Evolutionary conservation across 352 stramenopile species (phyloP).

Genomic region (Phytophthora brassicae): DNA sequence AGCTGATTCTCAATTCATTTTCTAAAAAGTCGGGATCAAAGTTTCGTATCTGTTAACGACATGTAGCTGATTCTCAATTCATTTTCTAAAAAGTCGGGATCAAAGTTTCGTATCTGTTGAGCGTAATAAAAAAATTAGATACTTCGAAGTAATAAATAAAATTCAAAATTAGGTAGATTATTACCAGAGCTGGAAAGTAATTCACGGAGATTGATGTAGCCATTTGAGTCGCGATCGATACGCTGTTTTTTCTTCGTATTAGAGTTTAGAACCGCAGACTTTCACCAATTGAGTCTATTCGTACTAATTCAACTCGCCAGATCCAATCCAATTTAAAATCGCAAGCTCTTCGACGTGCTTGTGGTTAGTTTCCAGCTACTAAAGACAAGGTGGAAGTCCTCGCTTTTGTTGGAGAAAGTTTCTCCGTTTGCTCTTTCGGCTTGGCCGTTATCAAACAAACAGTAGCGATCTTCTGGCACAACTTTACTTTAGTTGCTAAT

Average conservation of each 20-base stretch:
- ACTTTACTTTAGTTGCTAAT: conserved; percentile 54
- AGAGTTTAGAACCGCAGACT: conserved; percentile 24
- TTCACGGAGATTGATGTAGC: conserved; percentile 53
- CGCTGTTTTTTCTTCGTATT: too few species aligned
- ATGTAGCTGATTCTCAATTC: conserved; percentile 6
- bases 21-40: conserved; percentile 36
- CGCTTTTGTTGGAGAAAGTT: conserved; percentile 11
- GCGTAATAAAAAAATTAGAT: too few species aligned
- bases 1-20: conserved; percentile 5
- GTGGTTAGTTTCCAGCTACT: too few species aligned
- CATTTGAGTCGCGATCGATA: conserved; percentile 54
- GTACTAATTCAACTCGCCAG: conserved; percentile 51
- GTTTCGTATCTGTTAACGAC: conserved; percentile 43
- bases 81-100: conserved; percentile 32
- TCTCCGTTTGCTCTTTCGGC: conserved; percentile 15
- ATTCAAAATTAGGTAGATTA: too few species aligned
- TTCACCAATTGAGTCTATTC: conserved; percentile 58
- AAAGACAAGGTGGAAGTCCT: too few species aligned
- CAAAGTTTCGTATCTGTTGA: conserved; percentile 41
- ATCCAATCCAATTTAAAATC: conserved; percentile 48
- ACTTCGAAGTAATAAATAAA: too few species aligned
- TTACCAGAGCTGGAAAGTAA: conserved; percentile 54
- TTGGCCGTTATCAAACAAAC: conserved; percentile 26
- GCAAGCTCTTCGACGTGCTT: conserved; percentile 66
- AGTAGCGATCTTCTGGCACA: conserved; percentile 50